Evolutionary conservation across 2,329 filamentous ascomycete genomes (phyloP).

Genomic region (Nothopassalora personata): DNA sequence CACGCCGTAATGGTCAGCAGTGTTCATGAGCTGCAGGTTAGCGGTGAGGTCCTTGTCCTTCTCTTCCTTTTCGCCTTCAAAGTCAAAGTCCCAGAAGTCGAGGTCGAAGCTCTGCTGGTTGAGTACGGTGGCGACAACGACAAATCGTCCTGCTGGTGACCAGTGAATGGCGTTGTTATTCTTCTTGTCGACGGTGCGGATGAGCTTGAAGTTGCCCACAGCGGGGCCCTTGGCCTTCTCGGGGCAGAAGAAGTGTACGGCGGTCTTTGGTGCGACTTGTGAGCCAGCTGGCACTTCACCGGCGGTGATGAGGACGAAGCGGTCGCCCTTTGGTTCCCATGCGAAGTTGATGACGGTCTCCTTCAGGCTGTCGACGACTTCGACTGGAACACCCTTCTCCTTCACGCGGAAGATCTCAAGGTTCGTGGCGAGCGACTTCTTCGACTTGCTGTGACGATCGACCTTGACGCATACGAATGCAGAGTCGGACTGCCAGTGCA

Average conservation of each 20-base stretch:
- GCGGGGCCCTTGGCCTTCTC: constrained; percentile 82
- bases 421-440: constrained; percentile 95
- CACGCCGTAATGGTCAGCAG: constrained; percentile 90
- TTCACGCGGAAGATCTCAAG: constrained; percentile 96
- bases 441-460: constrained; percentile 96
- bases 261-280: constrained; percentile 85
- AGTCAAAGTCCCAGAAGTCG: constrained; percentile 97
- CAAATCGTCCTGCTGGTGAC: constrained; percentile 92
- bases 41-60: constrained; percentile 89
- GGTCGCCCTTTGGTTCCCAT: constrained; percentile 96
- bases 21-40: constrained; percentile 92
- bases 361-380: constrained; percentile 96
- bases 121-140: constrained; percentile 86
- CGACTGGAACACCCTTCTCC: constrained; percentile 96
- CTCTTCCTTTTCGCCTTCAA: constrained; percentile 87
- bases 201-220: constrained; percentile 91
- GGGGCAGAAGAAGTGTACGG: constrained; percentile 92
- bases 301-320: constrained; percentile 94
- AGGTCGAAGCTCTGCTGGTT: constrained; percentile 92
- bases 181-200: constrained; percentile 96
- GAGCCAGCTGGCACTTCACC: constrained; percentile 73
- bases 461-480: constrained; percentile 97
- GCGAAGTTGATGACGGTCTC: constrained; percentile 99
- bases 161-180: constrained; percentile 99
- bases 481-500: constrained; percentile 96